Evolutionary conservation across 208 protist genomes (phyloP).

Genomic region (Leptomonas seymouri): DNA sequence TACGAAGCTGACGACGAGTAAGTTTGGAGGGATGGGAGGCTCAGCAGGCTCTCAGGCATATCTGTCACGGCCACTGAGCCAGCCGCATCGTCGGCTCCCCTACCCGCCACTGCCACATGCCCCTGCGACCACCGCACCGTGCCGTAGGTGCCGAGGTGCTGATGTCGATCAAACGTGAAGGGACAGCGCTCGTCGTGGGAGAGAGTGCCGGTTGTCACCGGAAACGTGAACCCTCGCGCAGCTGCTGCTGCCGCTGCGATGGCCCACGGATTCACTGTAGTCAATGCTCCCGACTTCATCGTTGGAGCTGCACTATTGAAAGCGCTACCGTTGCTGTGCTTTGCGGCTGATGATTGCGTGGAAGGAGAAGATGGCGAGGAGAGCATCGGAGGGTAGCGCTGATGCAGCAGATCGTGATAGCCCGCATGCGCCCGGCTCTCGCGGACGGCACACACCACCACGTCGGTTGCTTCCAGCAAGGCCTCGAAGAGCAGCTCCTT

Average conservation of each 20-base stretch:
- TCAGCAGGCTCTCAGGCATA: neutral
- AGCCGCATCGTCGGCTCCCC: neutral
- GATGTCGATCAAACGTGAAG: slow-evolving; percentile 44
- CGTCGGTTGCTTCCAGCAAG: slow-evolving; percentile 49
- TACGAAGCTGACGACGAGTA: neutral
- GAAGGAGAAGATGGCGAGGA: neutral
- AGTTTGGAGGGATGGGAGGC: neutral
- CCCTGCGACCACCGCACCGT: slow-evolving; percentile 62
- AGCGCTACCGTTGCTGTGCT: neutral
- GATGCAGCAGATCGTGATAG: slow-evolving; percentile 58
- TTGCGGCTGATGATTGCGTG: neutral
- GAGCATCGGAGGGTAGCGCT: slow-evolving; percentile 17
- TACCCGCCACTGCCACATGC: slow-evolving; percentile 12
- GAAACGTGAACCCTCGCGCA: slow-evolving; percentile 19
- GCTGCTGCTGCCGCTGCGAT: neutral
- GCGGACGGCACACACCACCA: slow-evolving; percentile 61
- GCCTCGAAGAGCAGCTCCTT: slow-evolving; percentile 52
- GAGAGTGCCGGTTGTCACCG: slow-evolving; percentile 19
- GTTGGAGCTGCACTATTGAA: neutral
- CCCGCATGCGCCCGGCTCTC: slow-evolving; percentile 62
- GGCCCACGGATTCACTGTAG: slow-evolving; percentile 15
- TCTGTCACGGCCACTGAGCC: neutral
- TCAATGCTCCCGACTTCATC: slow-evolving; percentile 12
- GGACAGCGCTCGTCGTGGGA: slow-evolving; percentile 30
- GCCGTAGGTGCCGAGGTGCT: slow-evolving; percentile 47